Conservation (phyloP, 2,329 filamentous ascomycete genomes). For the Ophiocordyceps camponoti-saundersi region DNA sequence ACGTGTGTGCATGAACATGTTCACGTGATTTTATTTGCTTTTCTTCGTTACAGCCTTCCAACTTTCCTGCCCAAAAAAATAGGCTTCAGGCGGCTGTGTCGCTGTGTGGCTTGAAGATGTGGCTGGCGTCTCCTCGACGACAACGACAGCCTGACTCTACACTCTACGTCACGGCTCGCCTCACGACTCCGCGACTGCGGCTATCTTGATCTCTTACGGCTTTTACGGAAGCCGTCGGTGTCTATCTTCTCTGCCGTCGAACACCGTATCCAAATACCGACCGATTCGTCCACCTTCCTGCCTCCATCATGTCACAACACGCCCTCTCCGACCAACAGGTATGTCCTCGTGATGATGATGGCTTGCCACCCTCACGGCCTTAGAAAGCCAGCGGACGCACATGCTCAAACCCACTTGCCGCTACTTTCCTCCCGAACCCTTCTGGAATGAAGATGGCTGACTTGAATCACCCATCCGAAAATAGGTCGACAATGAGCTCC, state of each 20-base stretch:
- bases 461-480: background rate
- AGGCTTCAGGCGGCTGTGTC: background rate
- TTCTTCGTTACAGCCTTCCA: background rate
- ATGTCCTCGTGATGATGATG: conserved; percentile 11
- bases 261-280: background rate
- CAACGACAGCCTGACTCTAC: background rate
- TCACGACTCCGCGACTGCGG: conserved; percentile 4
- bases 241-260: background rate
- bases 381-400: background rate
- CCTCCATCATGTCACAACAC: conserved; percentile 76
- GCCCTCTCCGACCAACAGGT: conserved; percentile 97
- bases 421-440: background rate
- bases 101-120: background rate
- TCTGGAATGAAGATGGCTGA: background rate
- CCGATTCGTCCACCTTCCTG: conserved; percentile 2
- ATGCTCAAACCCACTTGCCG: background rate
- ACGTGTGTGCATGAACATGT: background rate
- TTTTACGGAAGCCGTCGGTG: background rate
- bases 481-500: conserved; percentile 92
- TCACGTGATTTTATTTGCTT: too few relatives aligned
- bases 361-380: too few relatives aligned
- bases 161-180: conserved; percentile 12
- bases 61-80: background rate
- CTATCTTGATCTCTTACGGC: background rate
- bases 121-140: background rate